These are phyloP conservation scores for Suillus sp. DNA, from an alignment of 768 basidiomycete genomes.

Conservation along the genomic window DNA sequence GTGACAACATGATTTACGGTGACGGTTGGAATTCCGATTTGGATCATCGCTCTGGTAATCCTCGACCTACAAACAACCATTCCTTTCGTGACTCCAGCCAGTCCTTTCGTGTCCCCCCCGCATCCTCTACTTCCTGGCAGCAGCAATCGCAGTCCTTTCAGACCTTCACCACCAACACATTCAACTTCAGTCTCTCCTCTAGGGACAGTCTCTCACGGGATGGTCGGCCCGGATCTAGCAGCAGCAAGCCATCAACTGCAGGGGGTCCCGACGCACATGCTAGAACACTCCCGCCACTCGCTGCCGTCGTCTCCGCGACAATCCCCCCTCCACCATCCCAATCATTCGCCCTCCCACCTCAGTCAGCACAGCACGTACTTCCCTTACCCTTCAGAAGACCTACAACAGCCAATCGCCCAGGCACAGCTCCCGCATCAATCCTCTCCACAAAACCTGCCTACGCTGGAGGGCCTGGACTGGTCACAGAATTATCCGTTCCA, in stretches of 20 bases:
- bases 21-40: conserved; percentile 42
- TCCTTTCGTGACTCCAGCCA: conserved; percentile 81
- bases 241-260: conserved; percentile 57
- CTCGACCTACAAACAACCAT: conserved; percentile 49
- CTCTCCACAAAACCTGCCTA: conserved; percentile 45
- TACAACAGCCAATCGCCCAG: conserved; percentile 63
- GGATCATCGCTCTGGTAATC: conserved; percentile 40
- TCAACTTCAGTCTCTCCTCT: conserved; percentile 46
- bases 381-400: conserved; percentile 60
- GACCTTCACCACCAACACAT: conserved; percentile 50
- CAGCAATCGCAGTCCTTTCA: conserved; percentile 71
- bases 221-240: conserved; percentile 49
- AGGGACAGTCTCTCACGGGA: conserved; percentile 34
- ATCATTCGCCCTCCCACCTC: conserved; percentile 40
- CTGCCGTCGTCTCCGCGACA: conserved; percentile 75
- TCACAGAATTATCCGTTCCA: conserved; percentile 45
- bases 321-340: conserved; percentile 50
- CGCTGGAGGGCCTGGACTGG: conserved; percentile 55
- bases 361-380: conserved; percentile 53
- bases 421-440: conserved; percentile 70
- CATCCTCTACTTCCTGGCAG: conserved; percentile 41
- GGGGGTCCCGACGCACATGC: conserved; percentile 44
- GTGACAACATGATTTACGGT: conserved; percentile 30
- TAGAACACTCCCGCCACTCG: conserved; percentile 71
- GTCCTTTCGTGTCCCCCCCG: conserved; percentile 74